phyloP scores from a whole-genome alignment of 768 basidiomycete genomes.

The Hygrophoropsis aurantiaca region DNA sequence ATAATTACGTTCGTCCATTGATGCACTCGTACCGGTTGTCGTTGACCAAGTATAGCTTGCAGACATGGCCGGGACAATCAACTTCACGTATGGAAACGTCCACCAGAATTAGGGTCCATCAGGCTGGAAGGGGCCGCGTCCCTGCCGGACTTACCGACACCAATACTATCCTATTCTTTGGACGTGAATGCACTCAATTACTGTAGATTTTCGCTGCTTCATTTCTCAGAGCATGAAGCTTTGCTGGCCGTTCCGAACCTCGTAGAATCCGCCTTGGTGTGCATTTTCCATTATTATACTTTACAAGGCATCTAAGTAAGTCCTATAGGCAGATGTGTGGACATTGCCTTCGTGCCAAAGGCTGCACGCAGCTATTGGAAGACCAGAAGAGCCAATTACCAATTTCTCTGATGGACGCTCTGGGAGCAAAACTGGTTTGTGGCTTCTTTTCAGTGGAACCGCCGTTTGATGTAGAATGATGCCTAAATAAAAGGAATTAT shows the following conservation, averaged over 20 bases:
- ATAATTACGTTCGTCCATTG: slow-evolving; percentile 72
- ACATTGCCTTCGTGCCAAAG: slow-evolving; percentile 64
- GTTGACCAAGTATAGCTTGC: background rate
- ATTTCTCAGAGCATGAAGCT: slow-evolving; percentile 28
- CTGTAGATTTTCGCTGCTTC: slow-evolving; percentile 81
- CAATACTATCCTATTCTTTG: slow-evolving; percentile 62
- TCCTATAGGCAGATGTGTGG: slow-evolving; percentile 82
- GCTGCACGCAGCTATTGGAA: slow-evolving; percentile 85
- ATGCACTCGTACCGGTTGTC: too few species aligned
- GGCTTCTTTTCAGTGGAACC: background rate
- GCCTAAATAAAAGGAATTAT: slow-evolving; percentile 63
- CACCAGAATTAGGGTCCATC: slow-evolving; percentile 47
- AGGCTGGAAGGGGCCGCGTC: slow-evolving; percentile 57
- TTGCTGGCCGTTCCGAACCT: slow-evolving; percentile 85
- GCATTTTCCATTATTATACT: slow-evolving; percentile 11
- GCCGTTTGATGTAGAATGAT: background rate
- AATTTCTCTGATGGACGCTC: slow-evolving; percentile 45
- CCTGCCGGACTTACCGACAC: slow-evolving; percentile 46
- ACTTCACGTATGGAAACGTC: slow-evolving; percentile 68
- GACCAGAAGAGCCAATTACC: slow-evolving; percentile 32
- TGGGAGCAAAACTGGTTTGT: slow-evolving; percentile 55
- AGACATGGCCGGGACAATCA: slow-evolving; percentile 90
- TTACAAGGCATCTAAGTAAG: background rate
- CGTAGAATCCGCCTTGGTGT: slow-evolving; percentile 80
- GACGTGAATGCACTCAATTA: slow-evolving; percentile 94